Base-by-base conservation (phyloP, 108 stramenopile species). In the Cyclotella distinguenda region DNA sequence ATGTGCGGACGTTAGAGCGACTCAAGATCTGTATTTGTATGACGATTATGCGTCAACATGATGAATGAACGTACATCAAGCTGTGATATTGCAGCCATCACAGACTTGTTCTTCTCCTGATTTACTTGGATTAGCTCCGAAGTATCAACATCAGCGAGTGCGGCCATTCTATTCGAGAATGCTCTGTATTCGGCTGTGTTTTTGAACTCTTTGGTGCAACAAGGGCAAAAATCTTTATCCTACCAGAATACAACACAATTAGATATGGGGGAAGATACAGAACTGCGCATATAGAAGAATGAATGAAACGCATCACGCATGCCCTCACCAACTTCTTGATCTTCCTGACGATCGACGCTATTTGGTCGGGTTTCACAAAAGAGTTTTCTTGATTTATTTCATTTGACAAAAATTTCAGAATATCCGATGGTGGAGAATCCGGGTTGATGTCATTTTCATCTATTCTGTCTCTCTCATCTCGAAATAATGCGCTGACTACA, bases 291-390 rank as follows among this genome's bases (percentile, higher is more conserved):
- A 23, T 26, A 35, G n/a, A 58, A 35, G 30, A 35, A 10, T 3
- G 6, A 18, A 49, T 39, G 32, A 18, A 30, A 28, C 19, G 9
- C 7, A 15, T 32, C 30, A 15, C 2, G 23, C 23, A 1, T 23
- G 53, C 16, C 44, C 58, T 79, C 48, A 79, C 79, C 78, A 84
- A 48, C 36, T 77, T 86, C 43, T 80, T 87, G 42, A 90, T 52
- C 32, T 60, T 56, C 51, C 77, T 80, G 0, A 89, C 57, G 19
- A 86, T 62, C 46, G 68, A 78, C 13, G 39, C 34, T 7, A 87
- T 51, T n/a, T 68, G 58, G 12, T 84, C 82, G 18, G 58, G 48
- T 51, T 68, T 30, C 27, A 65, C 54, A 64, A 77, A 18, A 54
- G 22, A 11, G 64, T 39, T 19, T 40, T 58, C 8, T 59, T 52